Base-by-base conservation (phyloP, 176 grass and related monocot genomes). In the Carex cristatella region DNA sequence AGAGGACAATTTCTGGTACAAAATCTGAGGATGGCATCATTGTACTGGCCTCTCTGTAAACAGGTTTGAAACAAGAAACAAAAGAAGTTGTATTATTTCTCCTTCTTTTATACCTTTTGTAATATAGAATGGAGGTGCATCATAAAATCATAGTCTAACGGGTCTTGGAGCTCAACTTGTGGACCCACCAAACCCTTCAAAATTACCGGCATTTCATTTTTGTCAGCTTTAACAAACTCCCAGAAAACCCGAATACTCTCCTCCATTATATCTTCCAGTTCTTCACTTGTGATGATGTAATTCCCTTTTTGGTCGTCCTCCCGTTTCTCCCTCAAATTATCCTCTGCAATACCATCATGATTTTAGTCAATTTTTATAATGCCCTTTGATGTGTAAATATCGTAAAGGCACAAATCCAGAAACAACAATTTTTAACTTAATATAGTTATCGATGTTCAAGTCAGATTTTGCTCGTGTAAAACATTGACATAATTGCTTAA, bases 161-260 rank as follows among this genome's bases (percentile, higher is more conserved):
- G 93, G 55, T 95, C 91, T 86, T 92, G 86, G 18, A 98, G 93
- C 35, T 95, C 88, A 7, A 88, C 89, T 56, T 92, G 91, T 59
- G 88, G 13, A 86, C 63, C 88, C 1, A 89, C 75, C 46, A 98
- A 84, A 13, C 88, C 90, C 80, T 94, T 95, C 18, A 98, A 86
- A 37, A 98, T 79, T 7, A 86, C 86, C 0, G 88, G 82, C 2
- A 82, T 65, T 83, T 98, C 93, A 1, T 90, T 81, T 82, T 83
- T 95, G 74, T 98, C 95, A 1, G 89, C 91, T 85, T 90, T 98
- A 54, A 98, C 92, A 76, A 98, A 98, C 75, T 98, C 95, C 93
- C 93, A 98, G 46, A 98, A 87, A 10, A 92, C 61, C 62, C 69
- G 84, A 83, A 98, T 98, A 1, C 91, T 81, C 84, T 98, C 95